Evolutionary conservation across 352 stramenopile genomes (phyloP).

Genomic region (Thalassiosira mediterranea): DNA sequence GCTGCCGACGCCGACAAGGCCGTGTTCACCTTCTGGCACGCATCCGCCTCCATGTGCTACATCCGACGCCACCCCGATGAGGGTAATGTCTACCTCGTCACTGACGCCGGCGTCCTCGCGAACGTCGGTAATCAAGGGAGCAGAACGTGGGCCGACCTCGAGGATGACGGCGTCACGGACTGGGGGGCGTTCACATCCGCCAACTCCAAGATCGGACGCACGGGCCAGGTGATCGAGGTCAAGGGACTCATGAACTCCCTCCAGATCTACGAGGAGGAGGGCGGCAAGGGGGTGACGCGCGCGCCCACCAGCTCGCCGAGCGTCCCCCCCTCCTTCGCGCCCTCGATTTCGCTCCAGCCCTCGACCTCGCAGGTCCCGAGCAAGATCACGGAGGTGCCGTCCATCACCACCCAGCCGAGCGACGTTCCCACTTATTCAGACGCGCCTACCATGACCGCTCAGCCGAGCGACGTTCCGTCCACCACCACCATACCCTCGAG

Average conservation of each 20-base stretch:
- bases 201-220: slow-evolving; percentile 6
- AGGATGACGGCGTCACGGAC: not conserved
- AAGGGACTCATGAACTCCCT: slow-evolving; percentile 14
- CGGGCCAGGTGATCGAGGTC: slow-evolving; percentile 13
- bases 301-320: slow-evolving; percentile 5
- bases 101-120: not conserved
- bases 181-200: slow-evolving; percentile 6
- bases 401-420: not conserved
- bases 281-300: slow-evolving; percentile 10
- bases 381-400: not conserved
- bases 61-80: slow-evolving; percentile 33
- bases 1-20: slow-evolving; percentile 19
- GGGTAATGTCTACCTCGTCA: slow-evolving; percentile 31
- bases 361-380: not conserved
- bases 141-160: too few relatives aligned
- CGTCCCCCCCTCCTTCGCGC: not conserved
- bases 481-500: not conserved
- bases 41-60: slow-evolving; percentile 5
- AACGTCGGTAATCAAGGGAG: not conserved
- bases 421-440: not conserved
- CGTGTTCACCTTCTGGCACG: slow-evolving; percentile 24
- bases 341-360: not conserved
- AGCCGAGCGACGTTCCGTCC: slow-evolving; percentile 4
- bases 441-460: not conserved
- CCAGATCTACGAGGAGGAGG: slow-evolving; percentile 9